Evolutionary conservation across 768 basidiomycete species (phyloP), one percentile per base, ranked within the genome.

Genomic region (Chiua virens): DNA sequence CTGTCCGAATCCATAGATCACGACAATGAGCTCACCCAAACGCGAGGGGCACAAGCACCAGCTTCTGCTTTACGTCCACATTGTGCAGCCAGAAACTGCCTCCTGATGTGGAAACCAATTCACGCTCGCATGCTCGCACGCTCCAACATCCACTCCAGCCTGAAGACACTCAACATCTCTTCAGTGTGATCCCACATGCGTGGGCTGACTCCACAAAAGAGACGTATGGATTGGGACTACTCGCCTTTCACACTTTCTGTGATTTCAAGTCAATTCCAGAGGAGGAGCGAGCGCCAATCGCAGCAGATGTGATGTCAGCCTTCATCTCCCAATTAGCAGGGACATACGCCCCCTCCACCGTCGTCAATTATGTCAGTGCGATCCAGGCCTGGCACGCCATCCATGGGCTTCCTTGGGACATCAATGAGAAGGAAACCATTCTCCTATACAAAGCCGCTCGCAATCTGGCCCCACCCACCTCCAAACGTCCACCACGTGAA

Each of bases 171-270:
- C 27, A 44, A 3, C 5, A 8, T 2, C 5, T 44, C 13, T 14
- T 20, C 30, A 34, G 13, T 7, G 9, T 44, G 3, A 8, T 44
- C 0, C 20, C 20, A 5, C 18, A 34, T 20, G 30, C 42, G 1
- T 45, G 32, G 32, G 32, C 43, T 14, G 32, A 45, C 9, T 32
- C 20, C 11, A 45, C 20, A 1, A 35, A 35, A 13, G 43, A 32
- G 22, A 45, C 30, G 0, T 45, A 45, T 11, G 18, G 32, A 2
- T 41, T 21, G 1, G 18, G 32, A 2, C 25, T 47, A 1, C 21
- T 47, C 0, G 23, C 37, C 11, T 80, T 39, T 42, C 77, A 79
- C 39, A 58, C 68, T 0, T 77, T 71, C 47, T 78, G 77, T 47
- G 73, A 81, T 17, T 32, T 10, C 36, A 45, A 47, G 36, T 58